A percentile compares a stretch with the other conserved stretches of the same genome.
phyloP scores from a whole-genome alignment of 345 rosid genomes.

The Hypericum perforatum region DNA sequence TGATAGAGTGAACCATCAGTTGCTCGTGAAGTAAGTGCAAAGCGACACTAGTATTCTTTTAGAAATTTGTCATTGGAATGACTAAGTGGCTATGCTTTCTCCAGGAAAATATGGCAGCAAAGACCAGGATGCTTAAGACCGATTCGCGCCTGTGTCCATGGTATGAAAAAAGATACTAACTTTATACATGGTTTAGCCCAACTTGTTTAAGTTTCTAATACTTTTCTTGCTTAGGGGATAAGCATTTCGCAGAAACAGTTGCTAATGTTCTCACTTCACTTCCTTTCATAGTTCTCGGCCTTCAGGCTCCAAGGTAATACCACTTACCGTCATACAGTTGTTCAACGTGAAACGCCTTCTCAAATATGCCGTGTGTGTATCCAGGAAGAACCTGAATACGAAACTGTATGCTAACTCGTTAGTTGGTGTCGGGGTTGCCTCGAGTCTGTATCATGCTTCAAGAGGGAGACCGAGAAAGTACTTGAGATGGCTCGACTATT shows the following conservation, averaged over 20 bases:
- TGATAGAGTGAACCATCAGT: constrained; percentile 37
- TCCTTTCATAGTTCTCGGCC: constrained; percentile 78
- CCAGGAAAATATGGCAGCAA: constrained; percentile 86
- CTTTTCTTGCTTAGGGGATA: constrained; percentile 47
- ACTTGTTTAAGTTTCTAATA: constrained; percentile 3
- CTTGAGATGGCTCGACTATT: constrained; percentile 83
- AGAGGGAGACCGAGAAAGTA: constrained; percentile 69
- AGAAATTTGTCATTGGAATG: neutral
- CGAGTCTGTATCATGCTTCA: constrained; percentile 81
- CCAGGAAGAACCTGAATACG: constrained; percentile 60
- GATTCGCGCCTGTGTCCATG: constrained; percentile 41
- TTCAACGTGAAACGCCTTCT: neutral
- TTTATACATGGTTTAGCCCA: neutral
- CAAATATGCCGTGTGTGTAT: constrained; percentile 4
- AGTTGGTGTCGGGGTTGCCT: constrained; percentile 86
- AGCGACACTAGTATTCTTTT: neutral
- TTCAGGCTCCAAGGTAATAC: constrained; percentile 80
- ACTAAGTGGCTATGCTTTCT: constrained; percentile 11
- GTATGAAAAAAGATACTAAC: constrained; percentile 25
- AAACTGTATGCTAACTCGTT: constrained; percentile 87
- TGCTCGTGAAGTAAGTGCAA: constrained; percentile 48
- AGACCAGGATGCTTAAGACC: constrained; percentile 89
- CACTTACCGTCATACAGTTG: neutral
- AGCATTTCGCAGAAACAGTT: constrained; percentile 44
- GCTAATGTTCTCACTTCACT: constrained; percentile 87